Base-by-base conservation (phyloP, 1,139 yeast species). In the Sugiyamaella castrensis region DNA sequence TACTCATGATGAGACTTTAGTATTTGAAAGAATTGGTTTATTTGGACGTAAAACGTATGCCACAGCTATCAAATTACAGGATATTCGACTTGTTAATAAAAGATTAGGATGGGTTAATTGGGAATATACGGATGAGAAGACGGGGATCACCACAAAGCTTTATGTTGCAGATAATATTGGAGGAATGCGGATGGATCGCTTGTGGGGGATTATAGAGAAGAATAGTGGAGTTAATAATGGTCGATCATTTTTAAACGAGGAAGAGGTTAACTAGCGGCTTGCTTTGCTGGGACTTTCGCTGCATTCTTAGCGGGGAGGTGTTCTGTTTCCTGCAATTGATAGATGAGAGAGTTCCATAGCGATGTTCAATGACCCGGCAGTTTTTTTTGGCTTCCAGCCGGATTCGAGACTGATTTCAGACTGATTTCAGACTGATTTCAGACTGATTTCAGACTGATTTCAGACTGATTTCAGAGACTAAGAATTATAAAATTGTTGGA, bases 141-240 rank as follows among this genome's bases (percentile, higher is more conserved):
- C 60, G 19, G 63, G 64, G 7, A 40, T 68, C 60, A 50, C 70
- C 73, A 53, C 68, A n/a, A 55, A 71, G 33, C 80, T 74, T 64
- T 84, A 81, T 58, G 77, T 87, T 2, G 79, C 76, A 8, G 95
- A 87, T 61, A 84, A 86, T 56, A 73, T 84, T 40, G 94, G 95
- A 2, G 95, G 95, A 1, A 70, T 84, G 61, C 80, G 80, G 57
- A 87, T 87, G 95, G 95, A 87, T 59, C 71, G 95, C 48, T 64
- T 87, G 4, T 83, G 95, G 92, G 89, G 92, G 1, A 77, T 85
- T 13, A 79, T 84, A 4, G 95, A 87, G 64, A 71, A 71, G 47
- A 80, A 82, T 55, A 72, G 81, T 42, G 86, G 84, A 0, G 71
- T 83, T 5, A 76, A 84, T 59, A 83, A 82, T 54, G 94, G 94